Percentiles rank a stretch among this genome's conserved stretches.
Conservation (phyloP, 2,329 filamentous ascomycete genomes). For the Byssoonygena ceratinophila region DNA sequence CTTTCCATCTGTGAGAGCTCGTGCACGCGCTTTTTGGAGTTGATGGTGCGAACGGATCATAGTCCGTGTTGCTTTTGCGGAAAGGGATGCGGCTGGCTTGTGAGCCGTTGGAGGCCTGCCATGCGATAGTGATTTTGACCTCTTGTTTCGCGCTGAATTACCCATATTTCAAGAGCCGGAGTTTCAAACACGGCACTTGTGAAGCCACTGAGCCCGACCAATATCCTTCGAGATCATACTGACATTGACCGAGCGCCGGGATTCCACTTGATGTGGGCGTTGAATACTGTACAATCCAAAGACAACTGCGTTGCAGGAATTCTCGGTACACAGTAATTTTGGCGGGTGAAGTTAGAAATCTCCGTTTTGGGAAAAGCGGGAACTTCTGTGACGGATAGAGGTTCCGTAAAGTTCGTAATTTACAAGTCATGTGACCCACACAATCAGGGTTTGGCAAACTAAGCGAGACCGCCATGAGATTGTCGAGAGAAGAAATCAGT, state of each 20-base stretch:
- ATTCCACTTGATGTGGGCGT: background rate
- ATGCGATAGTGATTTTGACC: conserved; percentile 33
- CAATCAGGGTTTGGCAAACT: conserved; percentile 19
- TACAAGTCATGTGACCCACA: conserved; percentile 17
- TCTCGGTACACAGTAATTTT: background rate
- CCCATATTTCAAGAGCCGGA: conserved; percentile 14
- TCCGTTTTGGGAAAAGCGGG: conserved; percentile 11
- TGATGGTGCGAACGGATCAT: conserved; percentile 52
- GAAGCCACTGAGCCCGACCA: background rate
- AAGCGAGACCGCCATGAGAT: conserved; percentile 15
- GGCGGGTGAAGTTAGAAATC: background rate
- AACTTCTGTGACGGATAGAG: background rate
- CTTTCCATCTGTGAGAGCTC: conserved; percentile 41
- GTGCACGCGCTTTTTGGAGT: conserved; percentile 47
- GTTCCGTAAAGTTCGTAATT: background rate
- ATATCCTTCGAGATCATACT: background rate
- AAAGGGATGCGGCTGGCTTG: conserved; percentile 35
- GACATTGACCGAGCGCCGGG: background rate
- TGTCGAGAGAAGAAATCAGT: conserved; percentile 12
- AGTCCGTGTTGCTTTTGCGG: conserved; percentile 47
- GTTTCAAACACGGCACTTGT: background rate
- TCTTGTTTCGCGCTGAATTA: conserved; percentile 24
- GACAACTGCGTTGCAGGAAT: no score
- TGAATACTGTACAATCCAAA: no score
- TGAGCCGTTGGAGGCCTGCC: conserved; percentile 37